Percentiles rank a stretch among this genome's conserved stretches.
Conservation (phyloP, 2,329 filamentous ascomycete species). For the Aureobasidium subglaciale region DNA sequence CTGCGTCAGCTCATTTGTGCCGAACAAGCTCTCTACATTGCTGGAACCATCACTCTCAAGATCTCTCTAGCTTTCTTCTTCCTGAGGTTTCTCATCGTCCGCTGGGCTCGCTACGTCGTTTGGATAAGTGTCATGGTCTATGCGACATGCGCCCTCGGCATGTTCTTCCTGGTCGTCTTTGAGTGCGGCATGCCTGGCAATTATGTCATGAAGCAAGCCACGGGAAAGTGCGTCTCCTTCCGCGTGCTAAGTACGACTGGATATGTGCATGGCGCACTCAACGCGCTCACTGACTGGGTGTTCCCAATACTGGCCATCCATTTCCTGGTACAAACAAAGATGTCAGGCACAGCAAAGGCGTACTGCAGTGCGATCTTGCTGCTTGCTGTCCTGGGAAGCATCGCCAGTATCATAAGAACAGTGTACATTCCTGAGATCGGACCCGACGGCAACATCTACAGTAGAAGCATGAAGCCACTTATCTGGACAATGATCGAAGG, state of each 20-base stretch:
- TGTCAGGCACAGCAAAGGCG: slow-evolving; percentile 35
- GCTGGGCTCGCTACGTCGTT: slow-evolving; percentile 30
- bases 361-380: slow-evolving; percentile 34
- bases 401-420: slow-evolving; percentile 22
- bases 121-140: slow-evolving; percentile 27
- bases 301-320: slow-evolving; percentile 34
- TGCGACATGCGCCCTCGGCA: slow-evolving; percentile 26
- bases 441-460: slow-evolving; percentile 21
- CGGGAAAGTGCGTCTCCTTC: slow-evolving; percentile 3
- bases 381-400: slow-evolving; percentile 27
- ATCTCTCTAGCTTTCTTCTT: slow-evolving; percentile 41
- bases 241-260: not conserved
- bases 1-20: slow-evolving; percentile 25
- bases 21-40: slow-evolving; percentile 33
- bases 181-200: slow-evolving; percentile 25
- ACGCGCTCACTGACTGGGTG: slow-evolving; percentile 30
- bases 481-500: slow-evolving; percentile 28
- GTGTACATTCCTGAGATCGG: slow-evolving; percentile 19
- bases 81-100: slow-evolving; percentile 33
- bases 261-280: slow-evolving; percentile 22
- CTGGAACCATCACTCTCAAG: slow-evolving; percentile 36
- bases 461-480: not conserved
- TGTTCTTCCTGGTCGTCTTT: slow-evolving; percentile 25
- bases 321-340: slow-evolving; percentile 34
- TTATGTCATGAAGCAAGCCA: not conserved